Evolutionary conservation across 441 rosid genomes (phyloP).

Genomic region (Jatropha multifida): DNA sequence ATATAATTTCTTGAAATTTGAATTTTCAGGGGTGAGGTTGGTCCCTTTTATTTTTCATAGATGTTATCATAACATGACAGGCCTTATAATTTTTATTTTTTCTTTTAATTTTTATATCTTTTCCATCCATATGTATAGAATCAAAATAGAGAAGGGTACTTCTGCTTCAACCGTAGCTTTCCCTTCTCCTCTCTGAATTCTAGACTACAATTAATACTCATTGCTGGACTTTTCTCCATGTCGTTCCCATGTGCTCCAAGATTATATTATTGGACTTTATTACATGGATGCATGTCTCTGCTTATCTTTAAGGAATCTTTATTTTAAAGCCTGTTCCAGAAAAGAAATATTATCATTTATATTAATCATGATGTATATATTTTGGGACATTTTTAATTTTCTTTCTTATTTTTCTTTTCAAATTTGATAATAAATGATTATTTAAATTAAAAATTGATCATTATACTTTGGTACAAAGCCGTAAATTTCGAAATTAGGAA

Average conservation of each 20-base stretch:
- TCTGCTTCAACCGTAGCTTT: neutral
- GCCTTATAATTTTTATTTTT: neutral
- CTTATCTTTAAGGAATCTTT: slow-evolving; percentile 30
- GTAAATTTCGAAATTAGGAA: too few relatives aligned
- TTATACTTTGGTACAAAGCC: too few relatives aligned
- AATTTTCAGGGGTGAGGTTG: neutral
- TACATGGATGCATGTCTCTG: slow-evolving; percentile 28
- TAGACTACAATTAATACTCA: neutral
- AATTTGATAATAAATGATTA: too few relatives aligned
- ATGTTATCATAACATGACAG: slow-evolving; percentile 19
- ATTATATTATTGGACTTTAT: slow-evolving; percentile 23
- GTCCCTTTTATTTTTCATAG: neutral
- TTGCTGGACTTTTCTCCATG: slow-evolving; percentile 29
- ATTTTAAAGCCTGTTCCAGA: neutral
- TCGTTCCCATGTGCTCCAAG: slow-evolving; percentile 34
- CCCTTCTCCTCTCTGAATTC: neutral
- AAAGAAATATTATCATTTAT: neutral
- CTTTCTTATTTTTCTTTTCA: neutral
- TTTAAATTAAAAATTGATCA: too few relatives aligned
- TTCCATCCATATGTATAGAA: neutral
- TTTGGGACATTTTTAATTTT: slow-evolving; percentile 8
- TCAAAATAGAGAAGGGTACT: neutral
- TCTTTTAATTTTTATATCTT: neutral
- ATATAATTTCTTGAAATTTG: slow-evolving; percentile 25
- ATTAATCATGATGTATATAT: neutral